These are phyloP conservation scores for Emergomyces pasteurianus DNA, from an alignment of 2,329 filamentous ascomycete species.

Conservation along the genomic window DNA sequence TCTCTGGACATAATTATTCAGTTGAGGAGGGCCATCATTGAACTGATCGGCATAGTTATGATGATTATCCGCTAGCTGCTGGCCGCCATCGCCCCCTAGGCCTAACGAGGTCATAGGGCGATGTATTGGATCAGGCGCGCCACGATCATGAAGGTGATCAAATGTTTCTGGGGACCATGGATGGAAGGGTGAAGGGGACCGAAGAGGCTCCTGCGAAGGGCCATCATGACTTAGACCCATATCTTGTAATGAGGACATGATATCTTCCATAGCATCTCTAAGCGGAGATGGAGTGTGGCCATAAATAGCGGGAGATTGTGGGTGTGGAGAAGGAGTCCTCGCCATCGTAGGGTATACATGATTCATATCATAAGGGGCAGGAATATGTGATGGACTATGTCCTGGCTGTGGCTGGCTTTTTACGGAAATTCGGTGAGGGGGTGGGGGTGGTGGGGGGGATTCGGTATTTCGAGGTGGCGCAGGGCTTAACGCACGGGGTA, in stretches of 20 bases:
- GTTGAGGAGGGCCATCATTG: conserved; percentile 51
- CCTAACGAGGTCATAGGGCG: conserved; percentile 66
- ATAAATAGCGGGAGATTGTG: conserved; percentile 50
- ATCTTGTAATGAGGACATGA: conserved; percentile 87
- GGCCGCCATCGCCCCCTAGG: conserved; percentile 40
- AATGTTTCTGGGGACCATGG: conserved; percentile 91
- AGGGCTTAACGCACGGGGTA: background rate
- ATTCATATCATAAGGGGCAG: conserved; percentile 28
- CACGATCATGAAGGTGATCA: conserved; percentile 36
- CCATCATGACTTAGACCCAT: conserved; percentile 54
- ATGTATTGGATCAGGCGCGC: conserved; percentile 24
- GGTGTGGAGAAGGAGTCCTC: conserved; percentile 38
- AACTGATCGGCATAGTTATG: conserved; percentile 42
- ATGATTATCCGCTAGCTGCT: conserved; percentile 28
- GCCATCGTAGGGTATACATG: conserved; percentile 27
- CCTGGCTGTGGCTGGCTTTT: conserved; percentile 24
- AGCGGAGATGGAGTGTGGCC: conserved; percentile 81
- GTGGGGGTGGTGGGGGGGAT: conserved; percentile 71
- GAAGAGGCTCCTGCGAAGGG: conserved; percentile 41
- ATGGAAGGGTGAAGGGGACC: conserved; percentile 41
- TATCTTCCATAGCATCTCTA: conserved; percentile 91
- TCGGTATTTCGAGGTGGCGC: background rate
- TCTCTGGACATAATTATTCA: conserved; percentile 77
- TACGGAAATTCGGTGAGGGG: conserved; percentile 56
- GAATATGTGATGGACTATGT: conserved; percentile 16